Percentiles rank a stretch among this genome's conserved stretches.
These are phyloP conservation scores for Aspergillus sparsus DNA, from an alignment of 495 filamentous ascomycete species.

Conservation along the genomic window DNA sequence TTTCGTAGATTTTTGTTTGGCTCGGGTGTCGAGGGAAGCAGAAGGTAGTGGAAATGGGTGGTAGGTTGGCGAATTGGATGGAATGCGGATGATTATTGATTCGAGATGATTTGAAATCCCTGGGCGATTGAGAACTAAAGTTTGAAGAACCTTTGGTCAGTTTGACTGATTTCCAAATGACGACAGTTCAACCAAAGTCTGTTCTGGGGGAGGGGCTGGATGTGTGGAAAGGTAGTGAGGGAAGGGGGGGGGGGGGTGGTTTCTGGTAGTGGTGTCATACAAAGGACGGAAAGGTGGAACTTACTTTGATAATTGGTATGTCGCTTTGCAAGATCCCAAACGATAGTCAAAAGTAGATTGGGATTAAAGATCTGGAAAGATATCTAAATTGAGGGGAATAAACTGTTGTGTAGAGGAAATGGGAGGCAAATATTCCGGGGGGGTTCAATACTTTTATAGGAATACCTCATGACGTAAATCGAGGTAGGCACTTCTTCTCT, in stretches of 20 bases:
- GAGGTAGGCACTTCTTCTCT: no score
- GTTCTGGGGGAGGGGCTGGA: constrained; percentile 2
- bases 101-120: constrained; percentile 14
- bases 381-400: neutral
- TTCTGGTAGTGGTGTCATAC: neutral
- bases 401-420: neutral
- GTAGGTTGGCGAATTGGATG: constrained; percentile 7
- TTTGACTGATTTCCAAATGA: constrained; percentile 13
- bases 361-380: neutral
- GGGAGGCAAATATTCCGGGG: no score
- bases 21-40: neutral
- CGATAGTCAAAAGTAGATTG: constrained; percentile 1
- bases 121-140: neutral
- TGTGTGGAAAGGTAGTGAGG: neutral
- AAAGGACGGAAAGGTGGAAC: neutral
- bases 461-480: no score
- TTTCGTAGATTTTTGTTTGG: constrained; percentile 11
- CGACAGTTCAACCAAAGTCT: constrained; percentile 7
- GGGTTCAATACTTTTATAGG: no score
- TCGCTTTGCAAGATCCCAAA: neutral
- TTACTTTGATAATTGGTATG: neutral
- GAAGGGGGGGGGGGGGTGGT: neutral
- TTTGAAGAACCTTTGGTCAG: constrained; percentile 11
- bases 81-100: neutral
- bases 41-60: constrained; percentile 18